Base-by-base conservation (phyloP, 2,329 filamentous ascomycete species). In the Pseudogymnoascus sp. region DNA sequence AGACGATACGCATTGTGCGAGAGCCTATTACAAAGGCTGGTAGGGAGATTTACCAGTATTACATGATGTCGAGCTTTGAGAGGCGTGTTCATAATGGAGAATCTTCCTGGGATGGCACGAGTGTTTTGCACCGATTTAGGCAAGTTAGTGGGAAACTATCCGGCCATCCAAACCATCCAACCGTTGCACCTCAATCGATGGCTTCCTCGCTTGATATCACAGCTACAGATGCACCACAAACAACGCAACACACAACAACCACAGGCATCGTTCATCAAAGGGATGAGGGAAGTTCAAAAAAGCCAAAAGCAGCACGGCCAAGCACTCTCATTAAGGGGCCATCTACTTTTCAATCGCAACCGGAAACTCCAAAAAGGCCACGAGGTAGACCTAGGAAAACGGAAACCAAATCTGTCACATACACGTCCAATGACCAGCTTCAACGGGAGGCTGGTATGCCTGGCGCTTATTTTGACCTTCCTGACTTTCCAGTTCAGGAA, bases 391-490 rank as follows among this genome's bases (percentile, higher is more conserved):
- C 55, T 8, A 57, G 35, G 35, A 35, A 38, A 23, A 38, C 33
- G 12, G 33, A 38, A 19, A 3, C 12, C 19, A 38, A 57, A 23
- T 7, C 19, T 15, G 55, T 57, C 13, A 57, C 13, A 2, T 57
- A 37, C 18, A 57, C 55, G 4, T 57, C 55, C n/a, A 35, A 61
- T 28, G 61, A 62, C n/a, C 61, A 66, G n/a, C 56, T 63, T 33
- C 58, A 65, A 23, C 60, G 61, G 23, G 48, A 65, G 19, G 63
- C 52, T 7, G 65, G 65, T 33, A 60, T 58, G 8, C 18, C 62
- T n/a, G 61, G 64, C 19, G 65, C 63, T 6, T 66, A 67, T 59
- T 60, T 62, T 15, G 58, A 64, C 10, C 60, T 63, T 6, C 30
- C 62, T 9, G 62, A 59, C 5, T 60, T 59, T 7, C 19, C 55